phyloP scores from a whole-genome alignment of 2,329 filamentous ascomycete species.

The Aspergillus unguis region DNA sequence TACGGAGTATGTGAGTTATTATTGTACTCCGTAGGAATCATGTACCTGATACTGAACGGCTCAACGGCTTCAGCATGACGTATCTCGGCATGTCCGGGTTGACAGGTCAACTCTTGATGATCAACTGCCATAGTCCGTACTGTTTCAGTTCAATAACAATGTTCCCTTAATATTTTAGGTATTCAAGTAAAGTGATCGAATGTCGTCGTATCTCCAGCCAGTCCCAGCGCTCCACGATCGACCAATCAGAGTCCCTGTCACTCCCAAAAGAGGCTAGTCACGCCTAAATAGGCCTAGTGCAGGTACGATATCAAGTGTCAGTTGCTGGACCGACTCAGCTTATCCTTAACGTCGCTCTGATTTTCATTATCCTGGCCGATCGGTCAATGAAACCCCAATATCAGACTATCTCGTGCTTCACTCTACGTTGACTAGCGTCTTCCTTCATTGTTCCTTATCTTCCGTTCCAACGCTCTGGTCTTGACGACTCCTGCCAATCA shows the following conservation, averaged over 20 bases:
- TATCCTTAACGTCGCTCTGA: constrained; percentile 6
- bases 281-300: background rate
- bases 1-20: background rate
- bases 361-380: constrained; percentile 15
- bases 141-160: background rate
- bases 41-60: no score
- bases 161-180: background rate
- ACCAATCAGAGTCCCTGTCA: constrained; percentile 9
- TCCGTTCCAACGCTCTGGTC: constrained; percentile 2
- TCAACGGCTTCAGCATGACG: no score
- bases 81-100: background rate
- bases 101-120: background rate
- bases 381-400: constrained; percentile 17
- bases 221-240: background rate
- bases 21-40: background rate
- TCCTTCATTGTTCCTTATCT: constrained; percentile 6
- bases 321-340: background rate
- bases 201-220: constrained; percentile 9
- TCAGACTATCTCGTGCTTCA: constrained; percentile 9
- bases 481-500: background rate
- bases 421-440: background rate
- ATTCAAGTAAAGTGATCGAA: background rate
- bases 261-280: background rate
- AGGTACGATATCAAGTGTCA: background rate
- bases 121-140: background rate